These are phyloP conservation scores for Filobasidium uniguttulatum DNA, from an alignment of 1,284 basidiomycete genomes.

Conservation along the genomic window DNA sequence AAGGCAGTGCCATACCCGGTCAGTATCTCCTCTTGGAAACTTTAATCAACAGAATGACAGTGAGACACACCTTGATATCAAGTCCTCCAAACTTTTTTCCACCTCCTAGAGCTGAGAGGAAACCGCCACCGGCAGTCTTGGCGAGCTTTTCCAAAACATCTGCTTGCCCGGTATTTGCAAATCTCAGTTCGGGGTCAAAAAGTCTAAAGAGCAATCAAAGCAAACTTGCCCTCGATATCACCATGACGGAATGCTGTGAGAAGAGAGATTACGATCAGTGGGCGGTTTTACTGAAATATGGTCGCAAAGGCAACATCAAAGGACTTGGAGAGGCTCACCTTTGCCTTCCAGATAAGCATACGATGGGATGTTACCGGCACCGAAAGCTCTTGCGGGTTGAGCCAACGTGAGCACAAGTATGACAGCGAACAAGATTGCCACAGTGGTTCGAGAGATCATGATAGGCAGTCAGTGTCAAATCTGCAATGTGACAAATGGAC, in stretches of 20 bases:
- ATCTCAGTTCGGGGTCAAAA: conserved; percentile 5
- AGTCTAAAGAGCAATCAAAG: conserved; percentile 13
- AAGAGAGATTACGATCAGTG: too few relatives aligned
- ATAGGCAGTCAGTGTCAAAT: neutral
- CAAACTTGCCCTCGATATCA: conserved; percentile 51
- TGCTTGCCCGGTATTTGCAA: conserved; percentile 16
- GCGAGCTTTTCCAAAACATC: conserved; percentile 51
- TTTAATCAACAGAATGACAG: neutral
- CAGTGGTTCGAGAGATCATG: neutral
- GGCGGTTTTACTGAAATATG: neutral
- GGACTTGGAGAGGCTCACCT: neutral
- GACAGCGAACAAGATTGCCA: neutral
- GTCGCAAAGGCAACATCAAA: neutral
- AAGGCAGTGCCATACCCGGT: too few relatives aligned
- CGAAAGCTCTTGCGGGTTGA: neutral
- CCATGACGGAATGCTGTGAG: conserved; percentile 68
- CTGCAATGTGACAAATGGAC: too few relatives aligned
- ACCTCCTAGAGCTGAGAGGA: conserved; percentile 48
- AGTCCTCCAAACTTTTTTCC: conserved; percentile 50
- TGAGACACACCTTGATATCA: conserved; percentile 26
- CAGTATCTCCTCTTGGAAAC: neutral
- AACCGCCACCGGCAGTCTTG: conserved; percentile 50
- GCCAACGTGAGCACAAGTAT: neutral
- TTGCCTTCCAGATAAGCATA: conserved; percentile 35
- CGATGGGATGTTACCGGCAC: conserved; percentile 33